Base-by-base conservation (phyloP, 2,329 filamentous ascomycete genomes). In the Colletotrichum sublineola region DNA sequence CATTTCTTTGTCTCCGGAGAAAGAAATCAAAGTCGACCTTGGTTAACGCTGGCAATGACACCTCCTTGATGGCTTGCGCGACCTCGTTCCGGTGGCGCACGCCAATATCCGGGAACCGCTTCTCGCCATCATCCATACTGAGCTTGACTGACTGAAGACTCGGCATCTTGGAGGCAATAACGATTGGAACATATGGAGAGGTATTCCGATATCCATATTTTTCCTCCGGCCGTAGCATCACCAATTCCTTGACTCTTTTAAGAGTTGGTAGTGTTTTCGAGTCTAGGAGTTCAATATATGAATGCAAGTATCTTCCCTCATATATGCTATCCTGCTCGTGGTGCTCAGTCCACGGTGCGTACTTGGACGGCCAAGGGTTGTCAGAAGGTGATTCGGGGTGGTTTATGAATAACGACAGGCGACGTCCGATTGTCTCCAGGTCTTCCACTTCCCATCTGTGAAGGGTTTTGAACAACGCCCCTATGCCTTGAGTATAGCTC, bases 91-190 rank as follows among this genome's bases (percentile, higher is more conserved):
- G 44, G 7, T 63, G 46, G 20, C 31, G 33, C 8, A 52, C 36
- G 14, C 60, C 44, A 3, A 63, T 50, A 2, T 63, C 44, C 12
- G 33, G 20, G 18, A 63, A 63, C 20, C 60, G 33, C 7, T 63
- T 63, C n/a, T 63, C 60, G 14, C 52, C 60, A 3, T 63, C 60
- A 20, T 63, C 44, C 44, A 63, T 63, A 12, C 33, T 50, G n/a
- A 63, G 44, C 29, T 52, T 52, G 7, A 63, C 11, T 9, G 31
- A 50, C 36, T 52, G 33, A 20, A 63, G 44, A 36, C 29, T 63
- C 3, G 60, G 60, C 44, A 63, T 63, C 60, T 63, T 63, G 44
- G 60, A 63, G 7, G 60, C 60, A 12, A 63, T 46, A 5, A 50
- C 15, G 2, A 63, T 29, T 1, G 60, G 60, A 14, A 63, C 60